Conservation (phyloP, 345 rosid species). For the Sonneratia caseolaris region DNA sequence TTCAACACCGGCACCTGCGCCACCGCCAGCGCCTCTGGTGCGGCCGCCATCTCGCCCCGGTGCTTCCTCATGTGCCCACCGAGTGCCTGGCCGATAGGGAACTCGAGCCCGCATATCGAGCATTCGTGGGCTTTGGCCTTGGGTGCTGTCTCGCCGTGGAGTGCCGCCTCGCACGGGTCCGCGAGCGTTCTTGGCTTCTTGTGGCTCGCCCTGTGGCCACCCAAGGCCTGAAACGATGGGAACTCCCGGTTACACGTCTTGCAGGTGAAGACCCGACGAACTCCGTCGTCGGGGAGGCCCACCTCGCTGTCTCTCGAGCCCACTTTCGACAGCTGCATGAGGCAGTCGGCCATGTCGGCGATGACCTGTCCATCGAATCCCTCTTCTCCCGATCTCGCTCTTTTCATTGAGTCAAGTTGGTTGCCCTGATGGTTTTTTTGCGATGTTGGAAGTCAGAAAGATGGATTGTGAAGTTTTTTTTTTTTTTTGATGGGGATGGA, state of each 20-base stretch:
- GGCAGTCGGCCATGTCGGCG: constrained; percentile 42
- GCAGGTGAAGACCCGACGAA: constrained; percentile 48
- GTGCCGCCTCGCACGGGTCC: constrained; percentile 3
- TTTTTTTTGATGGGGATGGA: neutral
- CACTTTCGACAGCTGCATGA: constrained; percentile 61
- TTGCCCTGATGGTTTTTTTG: neutral
- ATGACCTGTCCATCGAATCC: constrained; percentile 7
- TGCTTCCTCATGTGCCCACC: constrained; percentile 99
- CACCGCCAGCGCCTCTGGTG: neutral
- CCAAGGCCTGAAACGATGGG: constrained; percentile 78
- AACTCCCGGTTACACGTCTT: constrained; percentile 75
- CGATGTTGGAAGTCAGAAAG: no score
- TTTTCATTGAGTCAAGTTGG: constrained; percentile 23
- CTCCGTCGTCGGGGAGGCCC: neutral
- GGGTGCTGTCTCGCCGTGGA: constrained; percentile 21
- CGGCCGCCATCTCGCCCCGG: constrained; percentile 11
- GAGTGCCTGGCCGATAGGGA: constrained; percentile 73
- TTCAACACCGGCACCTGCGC: constrained; percentile 39
- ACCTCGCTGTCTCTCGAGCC: constrained; percentile 19
- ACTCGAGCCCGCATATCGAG: constrained; percentile 77
- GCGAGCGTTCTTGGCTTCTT: constrained; percentile 36
- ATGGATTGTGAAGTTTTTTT: neutral
- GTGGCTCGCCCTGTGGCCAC: constrained; percentile 93
- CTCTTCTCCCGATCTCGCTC: constrained; percentile 19
- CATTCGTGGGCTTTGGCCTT: constrained; percentile 70